Percentiles rank a stretch among this genome's conserved stretches.
Evolutionary conservation across 306 rosid species (phyloP).

Genomic region (Benincasa hispida): DNA sequence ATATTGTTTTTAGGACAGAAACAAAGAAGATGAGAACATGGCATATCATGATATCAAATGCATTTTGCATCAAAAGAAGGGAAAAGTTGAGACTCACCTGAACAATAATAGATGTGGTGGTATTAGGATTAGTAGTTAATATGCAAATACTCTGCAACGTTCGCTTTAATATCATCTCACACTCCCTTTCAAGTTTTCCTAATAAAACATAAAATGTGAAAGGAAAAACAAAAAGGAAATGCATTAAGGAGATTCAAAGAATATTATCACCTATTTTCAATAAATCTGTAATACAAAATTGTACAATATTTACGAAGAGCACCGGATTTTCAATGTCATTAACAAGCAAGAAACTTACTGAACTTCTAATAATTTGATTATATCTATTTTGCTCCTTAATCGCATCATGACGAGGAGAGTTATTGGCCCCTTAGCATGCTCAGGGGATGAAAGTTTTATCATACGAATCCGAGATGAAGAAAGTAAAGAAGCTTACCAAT

Average conservation of each 20-base stretch:
- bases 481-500: slow-evolving; percentile 24
- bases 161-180: slow-evolving; percentile 75
- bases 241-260: neutral
- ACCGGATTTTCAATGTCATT: neutral
- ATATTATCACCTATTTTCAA: neutral
- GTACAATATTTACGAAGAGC: neutral
- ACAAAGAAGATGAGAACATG: neutral
- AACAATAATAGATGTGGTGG: slow-evolving; percentile 56
- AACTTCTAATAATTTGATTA: neutral
- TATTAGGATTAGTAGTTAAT: slow-evolving; percentile 59
- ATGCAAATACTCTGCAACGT: slow-evolving; percentile 69
- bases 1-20: neutral
- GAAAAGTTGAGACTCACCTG: slow-evolving; percentile 30
- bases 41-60: neutral
- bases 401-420: neutral
- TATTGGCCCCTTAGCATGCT: neutral
- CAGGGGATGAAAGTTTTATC: neutral
- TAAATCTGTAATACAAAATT: neutral
- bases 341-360: neutral
- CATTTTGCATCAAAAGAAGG: neutral
- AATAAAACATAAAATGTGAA: neutral
- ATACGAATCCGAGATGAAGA: neutral
- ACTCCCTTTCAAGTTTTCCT: slow-evolving; percentile 73
- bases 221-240: neutral
- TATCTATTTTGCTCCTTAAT: neutral